Evolutionary conservation across 129 eudicot genomes (phyloP).

Genomic region (Flaveria sonorensis): DNA sequence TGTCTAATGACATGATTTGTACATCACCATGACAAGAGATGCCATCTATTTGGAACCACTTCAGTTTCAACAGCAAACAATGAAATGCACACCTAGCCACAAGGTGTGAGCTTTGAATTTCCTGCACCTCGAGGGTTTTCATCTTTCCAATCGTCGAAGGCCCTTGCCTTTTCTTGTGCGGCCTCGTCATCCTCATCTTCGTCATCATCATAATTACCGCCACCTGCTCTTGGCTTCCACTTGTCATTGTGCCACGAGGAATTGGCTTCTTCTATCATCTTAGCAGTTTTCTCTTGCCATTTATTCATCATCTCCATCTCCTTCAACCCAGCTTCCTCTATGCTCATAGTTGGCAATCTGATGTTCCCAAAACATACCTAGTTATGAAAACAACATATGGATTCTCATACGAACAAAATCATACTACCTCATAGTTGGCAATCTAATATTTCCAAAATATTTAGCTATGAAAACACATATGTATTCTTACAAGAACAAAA

Average conservation of each 20-base stretch:
- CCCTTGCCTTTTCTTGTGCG: conserved; percentile 83
- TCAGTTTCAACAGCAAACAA: conserved; percentile 6
- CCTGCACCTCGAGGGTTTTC: conserved; percentile 99
- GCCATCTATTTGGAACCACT: conserved; percentile 15
- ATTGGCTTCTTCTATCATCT: conserved; percentile 86
- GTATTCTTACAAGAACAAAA: background rate
- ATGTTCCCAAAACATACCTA: background rate
- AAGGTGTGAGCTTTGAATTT: conserved; percentile 89
- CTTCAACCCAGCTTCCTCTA: conserved; percentile 90
- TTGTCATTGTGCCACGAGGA: conserved; percentile 81
- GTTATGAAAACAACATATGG: background rate
- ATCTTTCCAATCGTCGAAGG: conserved; percentile 96
- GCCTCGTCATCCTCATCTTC: conserved; percentile 85
- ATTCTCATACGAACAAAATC: no score
- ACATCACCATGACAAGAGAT: conserved; percentile 24
- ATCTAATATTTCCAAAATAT: no score
- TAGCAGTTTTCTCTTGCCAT: conserved; percentile 74
- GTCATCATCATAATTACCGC: conserved; percentile 46
- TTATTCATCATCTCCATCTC: conserved; percentile 96
- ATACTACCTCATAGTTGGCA: no score
- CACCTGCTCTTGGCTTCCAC: conserved; percentile 51
- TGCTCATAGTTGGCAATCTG: conserved; percentile 97
- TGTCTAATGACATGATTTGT: conserved; percentile 23
- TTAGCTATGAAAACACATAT: background rate
- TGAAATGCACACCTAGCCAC: conserved; percentile 55